phyloP scores from a whole-genome alignment of 169 alveolate species.

The Cryptosporidium parvum region DNA sequence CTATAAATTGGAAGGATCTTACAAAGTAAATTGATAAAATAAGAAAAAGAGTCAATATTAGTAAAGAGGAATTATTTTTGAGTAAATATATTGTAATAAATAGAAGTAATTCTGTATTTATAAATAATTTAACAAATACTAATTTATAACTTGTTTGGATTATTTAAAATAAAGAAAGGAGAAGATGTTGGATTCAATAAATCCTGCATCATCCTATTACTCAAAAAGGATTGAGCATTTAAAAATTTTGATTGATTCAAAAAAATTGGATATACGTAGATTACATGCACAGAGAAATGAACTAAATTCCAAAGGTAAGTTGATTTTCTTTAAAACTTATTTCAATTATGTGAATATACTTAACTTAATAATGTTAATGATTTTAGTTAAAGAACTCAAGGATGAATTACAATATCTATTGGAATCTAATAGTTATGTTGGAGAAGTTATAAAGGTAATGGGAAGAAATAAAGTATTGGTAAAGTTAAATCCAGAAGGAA shows the following conservation, averaged over 20 bases:
- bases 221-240: constrained; percentile 32
- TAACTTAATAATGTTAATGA: background rate
- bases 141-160: background rate
- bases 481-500: constrained; percentile 97
- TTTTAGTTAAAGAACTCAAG: constrained; percentile 90
- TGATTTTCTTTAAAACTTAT: background rate
- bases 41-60: too few relatives aligned
- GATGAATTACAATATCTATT: constrained; percentile 94
- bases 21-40: background rate
- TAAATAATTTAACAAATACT: background rate
- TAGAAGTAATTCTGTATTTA: background rate
- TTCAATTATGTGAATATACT: background rate
- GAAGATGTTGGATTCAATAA: constrained; percentile 3
- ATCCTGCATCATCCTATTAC: constrained; percentile 42
- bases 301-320: constrained; percentile 90
- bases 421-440: constrained; percentile 97
- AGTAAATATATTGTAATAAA: too few relatives aligned
- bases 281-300: constrained; percentile 98
- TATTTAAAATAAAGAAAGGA: background rate
- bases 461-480: constrained; percentile 97
- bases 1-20: too few relatives aligned
- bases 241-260: constrained; percentile 34
- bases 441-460: constrained; percentile 98
- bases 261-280: constrained; percentile 86
- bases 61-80: background rate